A percentile compares a stretch with the other conserved stretches of the same genome.
These are phyloP conservation scores for Astragalus membranaceus DNA, from an alignment of 306 rosid genomes.

Conservation along the genomic window DNA sequence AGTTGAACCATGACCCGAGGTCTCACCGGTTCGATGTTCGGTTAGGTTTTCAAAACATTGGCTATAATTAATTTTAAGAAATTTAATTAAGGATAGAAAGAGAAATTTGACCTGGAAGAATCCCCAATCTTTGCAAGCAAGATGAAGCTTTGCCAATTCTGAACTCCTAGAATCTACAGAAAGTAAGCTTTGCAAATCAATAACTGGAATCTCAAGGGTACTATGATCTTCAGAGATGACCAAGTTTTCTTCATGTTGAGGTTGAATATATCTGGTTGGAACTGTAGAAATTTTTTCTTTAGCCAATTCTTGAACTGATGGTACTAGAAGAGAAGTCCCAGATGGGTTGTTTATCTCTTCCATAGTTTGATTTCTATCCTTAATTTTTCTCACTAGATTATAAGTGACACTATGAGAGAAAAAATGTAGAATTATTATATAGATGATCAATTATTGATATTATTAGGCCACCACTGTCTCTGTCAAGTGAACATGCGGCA, in stretches of 20 bases:
- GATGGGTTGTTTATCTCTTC: conserved; percentile 10
- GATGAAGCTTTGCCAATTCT: conserved; percentile 34
- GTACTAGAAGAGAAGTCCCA: conserved; percentile 29
- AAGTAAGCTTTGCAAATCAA: conserved; percentile 22
- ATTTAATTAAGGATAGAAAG: neutral
- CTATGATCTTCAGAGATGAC: neutral
- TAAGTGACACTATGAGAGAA: too few species aligned
- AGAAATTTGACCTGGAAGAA: conserved; percentile 27
- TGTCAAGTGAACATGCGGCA: too few species aligned
- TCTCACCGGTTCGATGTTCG: too few species aligned
- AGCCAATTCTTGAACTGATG: conserved; percentile 33
- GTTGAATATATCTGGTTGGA: conserved; percentile 32
- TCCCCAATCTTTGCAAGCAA: conserved; percentile 37
- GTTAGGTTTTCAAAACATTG: too few species aligned
- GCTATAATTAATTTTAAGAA: too few species aligned
- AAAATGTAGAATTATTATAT: too few species aligned
- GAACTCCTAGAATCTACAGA: neutral
- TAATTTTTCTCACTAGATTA: neutral
- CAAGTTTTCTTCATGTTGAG: neutral
- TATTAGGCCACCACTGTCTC: too few species aligned
- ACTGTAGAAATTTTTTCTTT: neutral
- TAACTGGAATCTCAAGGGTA: conserved; percentile 21
- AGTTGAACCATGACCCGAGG: too few species aligned
- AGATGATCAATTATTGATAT: too few species aligned
- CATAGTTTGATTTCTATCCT: neutral